phyloP scores from a whole-genome alignment of 2,329 filamentous ascomycete species.

The Apiospora rasikravindrae region DNA sequence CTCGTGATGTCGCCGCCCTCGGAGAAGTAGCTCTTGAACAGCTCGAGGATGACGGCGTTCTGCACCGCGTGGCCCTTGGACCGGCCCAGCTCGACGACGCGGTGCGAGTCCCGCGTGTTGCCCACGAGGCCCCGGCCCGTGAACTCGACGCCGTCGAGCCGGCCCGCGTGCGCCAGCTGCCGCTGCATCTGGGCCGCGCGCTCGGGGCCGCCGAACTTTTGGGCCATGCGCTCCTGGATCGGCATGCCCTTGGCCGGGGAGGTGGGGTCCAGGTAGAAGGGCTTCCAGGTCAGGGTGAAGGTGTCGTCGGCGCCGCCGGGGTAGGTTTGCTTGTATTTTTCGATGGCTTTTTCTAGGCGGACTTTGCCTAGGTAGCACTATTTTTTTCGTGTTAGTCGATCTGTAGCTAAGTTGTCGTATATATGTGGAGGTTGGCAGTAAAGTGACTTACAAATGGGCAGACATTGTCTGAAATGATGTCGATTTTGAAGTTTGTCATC shows the following conservation, averaged over 20 bases:
- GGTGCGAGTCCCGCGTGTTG: conserved; percentile 80
- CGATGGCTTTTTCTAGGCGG: conserved; percentile 75
- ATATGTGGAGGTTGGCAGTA: conserved; percentile 17
- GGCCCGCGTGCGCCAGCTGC: conserved; percentile 58
- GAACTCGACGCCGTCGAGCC: conserved; percentile 74
- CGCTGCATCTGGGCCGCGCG: conserved; percentile 58
- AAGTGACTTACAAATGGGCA: conserved; percentile 67
- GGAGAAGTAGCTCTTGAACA: conserved; percentile 66
- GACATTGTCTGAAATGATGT: conserved; percentile 80
- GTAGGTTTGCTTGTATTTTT: conserved; percentile 65
- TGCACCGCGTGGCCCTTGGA: conserved; percentile 53
- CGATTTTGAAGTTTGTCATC: conserved; percentile 79
- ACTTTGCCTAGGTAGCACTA: conserved; percentile 82
- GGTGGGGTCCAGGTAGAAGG: conserved; percentile 80
- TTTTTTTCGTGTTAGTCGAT: background rate
- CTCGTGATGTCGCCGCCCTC: conserved; percentile 63
- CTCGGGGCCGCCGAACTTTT: conserved; percentile 72
- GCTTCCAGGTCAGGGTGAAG: conserved; percentile 76
- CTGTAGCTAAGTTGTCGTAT: background rate
- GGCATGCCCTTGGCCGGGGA: conserved; percentile 54
- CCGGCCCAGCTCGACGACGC: conserved; percentile 73
- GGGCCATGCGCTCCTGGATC: conserved; percentile 56
- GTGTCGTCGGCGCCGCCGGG: conserved; percentile 65
- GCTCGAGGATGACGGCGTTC: conserved; percentile 61
- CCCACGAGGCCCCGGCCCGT: conserved; percentile 73